Conservation (phyloP, 352 stramenopile species). For the Pythium periplocum region DNA sequence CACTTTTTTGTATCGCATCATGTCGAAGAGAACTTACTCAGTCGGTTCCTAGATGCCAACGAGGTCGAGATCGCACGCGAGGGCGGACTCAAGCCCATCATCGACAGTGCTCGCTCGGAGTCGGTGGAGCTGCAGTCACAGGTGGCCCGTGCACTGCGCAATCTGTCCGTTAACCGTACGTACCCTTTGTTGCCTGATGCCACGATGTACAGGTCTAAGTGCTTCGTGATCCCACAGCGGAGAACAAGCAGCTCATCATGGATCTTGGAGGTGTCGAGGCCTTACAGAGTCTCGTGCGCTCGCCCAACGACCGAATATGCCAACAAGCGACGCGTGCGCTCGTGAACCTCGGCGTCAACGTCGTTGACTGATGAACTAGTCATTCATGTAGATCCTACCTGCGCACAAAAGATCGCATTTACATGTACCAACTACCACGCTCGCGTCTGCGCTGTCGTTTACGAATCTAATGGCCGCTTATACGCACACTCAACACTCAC, state of each 20-base stretch:
- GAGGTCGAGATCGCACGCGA: conserved; percentile 88
- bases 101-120: conserved; percentile 73
- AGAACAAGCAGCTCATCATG: conserved; percentile 89
- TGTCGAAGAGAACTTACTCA: not conserved
- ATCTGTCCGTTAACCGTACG: conserved; percentile 91
- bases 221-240: conserved; percentile 24
- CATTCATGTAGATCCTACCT: no score
- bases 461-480: no score
- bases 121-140: conserved; percentile 86
- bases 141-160: conserved; percentile 88
- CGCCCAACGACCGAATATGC: conserved; percentile 85
- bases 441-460: no score
- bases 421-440: no score
- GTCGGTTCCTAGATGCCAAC: conserved; percentile 68
- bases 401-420: not conserved
- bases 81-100: conserved; percentile 88
- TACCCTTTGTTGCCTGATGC: conserved; percentile 3
- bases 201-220: no score
- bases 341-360: conserved; percentile 84
- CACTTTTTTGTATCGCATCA: not conserved
- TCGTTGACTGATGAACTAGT: conserved; percentile 40
- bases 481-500: no score
- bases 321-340: conserved; percentile 84
- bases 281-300: conserved; percentile 73
- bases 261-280: conserved; percentile 77